These are phyloP conservation scores for Gypsophila paniculata DNA, from an alignment of 179 eudicot species.

Conservation along the genomic window DNA sequence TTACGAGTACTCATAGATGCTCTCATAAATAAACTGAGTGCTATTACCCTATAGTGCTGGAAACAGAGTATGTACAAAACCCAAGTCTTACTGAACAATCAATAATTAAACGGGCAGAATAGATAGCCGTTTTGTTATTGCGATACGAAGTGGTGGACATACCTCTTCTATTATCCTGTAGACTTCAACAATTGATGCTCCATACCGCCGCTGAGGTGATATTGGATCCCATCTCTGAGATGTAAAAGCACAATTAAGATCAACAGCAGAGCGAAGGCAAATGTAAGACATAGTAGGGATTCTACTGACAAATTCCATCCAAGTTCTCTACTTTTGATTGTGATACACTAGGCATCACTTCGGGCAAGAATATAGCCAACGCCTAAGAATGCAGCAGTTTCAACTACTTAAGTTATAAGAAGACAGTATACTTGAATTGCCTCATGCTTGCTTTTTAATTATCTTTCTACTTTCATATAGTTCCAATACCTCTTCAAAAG, in stretches of 20 bases:
- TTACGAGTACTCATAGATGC: not conserved
- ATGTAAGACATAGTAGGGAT: constrained; percentile 6
- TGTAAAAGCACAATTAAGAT: constrained; percentile 21
- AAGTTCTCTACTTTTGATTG: not conserved
- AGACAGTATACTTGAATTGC: not conserved
- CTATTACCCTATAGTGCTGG: not conserved
- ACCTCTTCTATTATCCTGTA: constrained; percentile 99
- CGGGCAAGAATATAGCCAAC: not conserved
- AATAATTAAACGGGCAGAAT: not conserved
- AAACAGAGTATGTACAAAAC: not conserved
- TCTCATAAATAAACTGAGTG: not conserved
- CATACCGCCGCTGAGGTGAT: constrained; percentile 94
- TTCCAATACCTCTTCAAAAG: not conserved
- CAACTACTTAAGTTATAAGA: not conserved
- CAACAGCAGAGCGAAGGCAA: constrained; percentile 8
- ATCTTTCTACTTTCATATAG: not conserved
- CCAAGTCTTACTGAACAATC: not conserved
- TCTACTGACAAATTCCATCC: not conserved
- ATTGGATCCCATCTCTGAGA: constrained; percentile 82
- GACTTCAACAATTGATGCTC: constrained; percentile 97
- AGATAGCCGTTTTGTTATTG: not conserved
- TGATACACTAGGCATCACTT: constrained; percentile 9
- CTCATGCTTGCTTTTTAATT: not conserved
- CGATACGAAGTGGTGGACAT: constrained; percentile 18
- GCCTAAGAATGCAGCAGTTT: not conserved